A percentile compares a stretch with the other conserved stretches of the same genome.
These are phyloP conservation scores for Nelumbo lutea DNA, from an alignment of 164 flowering plant species.

Conservation along the genomic window DNA sequence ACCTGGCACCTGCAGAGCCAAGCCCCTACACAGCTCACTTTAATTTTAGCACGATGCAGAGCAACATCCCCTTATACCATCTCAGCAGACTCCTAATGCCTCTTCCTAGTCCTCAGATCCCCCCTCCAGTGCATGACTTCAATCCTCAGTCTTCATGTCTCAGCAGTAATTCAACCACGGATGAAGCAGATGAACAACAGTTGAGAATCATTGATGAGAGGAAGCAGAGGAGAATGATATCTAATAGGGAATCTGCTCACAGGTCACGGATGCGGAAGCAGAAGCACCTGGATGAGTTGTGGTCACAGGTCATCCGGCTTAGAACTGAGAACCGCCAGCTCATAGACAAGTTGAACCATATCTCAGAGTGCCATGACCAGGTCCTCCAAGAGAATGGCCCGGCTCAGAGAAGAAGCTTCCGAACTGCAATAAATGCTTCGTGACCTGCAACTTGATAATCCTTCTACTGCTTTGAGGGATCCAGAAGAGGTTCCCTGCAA, in stretches of 20 bases:
- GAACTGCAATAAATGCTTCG: constrained; percentile 61
- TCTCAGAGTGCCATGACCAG: constrained; percentile 53
- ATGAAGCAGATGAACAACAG: constrained; percentile 78
- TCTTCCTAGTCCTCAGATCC: constrained; percentile 21
- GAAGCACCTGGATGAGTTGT: constrained; percentile 84
- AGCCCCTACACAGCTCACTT: constrained; percentile 23
- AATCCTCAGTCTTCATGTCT: constrained; percentile 29
- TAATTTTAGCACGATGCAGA: constrained; percentile 21
- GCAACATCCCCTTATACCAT: constrained; percentile 25
- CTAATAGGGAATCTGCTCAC: constrained; percentile 91
- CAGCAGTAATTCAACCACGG: constrained; percentile 77
- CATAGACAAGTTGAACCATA: constrained; percentile 63
- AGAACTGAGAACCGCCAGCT: constrained; percentile 74
- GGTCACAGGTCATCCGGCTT: constrained; percentile 79
- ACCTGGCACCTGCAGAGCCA: constrained; percentile 28
- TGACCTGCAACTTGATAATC: constrained; percentile 40
- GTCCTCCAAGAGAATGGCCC: constrained; percentile 59
- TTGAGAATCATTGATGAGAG: constrained; percentile 62
- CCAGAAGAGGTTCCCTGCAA: constrained; percentile 32
- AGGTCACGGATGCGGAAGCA: constrained; percentile 94
- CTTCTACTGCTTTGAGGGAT: constrained; percentile 35
- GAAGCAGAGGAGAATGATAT: constrained; percentile 87
- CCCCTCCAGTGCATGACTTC: constrained; percentile 27
- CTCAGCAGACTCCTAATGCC: constrained; percentile 26
- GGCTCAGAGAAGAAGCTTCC: constrained; percentile 59